Conservation (phyloP, 1,284 basidiomycete species). For the Apiotrichum sp. region DNA sequence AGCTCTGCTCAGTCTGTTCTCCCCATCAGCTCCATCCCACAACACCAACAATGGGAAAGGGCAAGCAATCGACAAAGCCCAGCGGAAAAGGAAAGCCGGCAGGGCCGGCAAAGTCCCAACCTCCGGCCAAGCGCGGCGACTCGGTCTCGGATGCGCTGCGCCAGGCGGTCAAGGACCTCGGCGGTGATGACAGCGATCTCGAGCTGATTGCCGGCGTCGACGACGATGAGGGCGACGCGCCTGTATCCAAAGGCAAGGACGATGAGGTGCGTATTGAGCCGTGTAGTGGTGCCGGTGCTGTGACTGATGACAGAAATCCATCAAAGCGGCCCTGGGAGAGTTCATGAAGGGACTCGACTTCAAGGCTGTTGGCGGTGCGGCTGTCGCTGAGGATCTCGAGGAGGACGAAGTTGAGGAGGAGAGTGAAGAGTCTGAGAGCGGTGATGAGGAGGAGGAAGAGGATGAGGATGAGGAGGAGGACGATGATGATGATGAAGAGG, state of each 20-base stretch:
- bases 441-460: conserved; percentile 36
- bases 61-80: not conserved
- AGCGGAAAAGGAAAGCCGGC: not conserved
- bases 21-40: not conserved
- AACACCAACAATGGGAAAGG: conserved; percentile 13
- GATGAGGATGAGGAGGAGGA: conserved; percentile 32
- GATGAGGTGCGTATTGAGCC: conserved; percentile 32
- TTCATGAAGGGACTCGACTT: conserved; percentile 58
- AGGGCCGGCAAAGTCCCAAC: not conserved
- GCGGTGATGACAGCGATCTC: conserved; percentile 54
- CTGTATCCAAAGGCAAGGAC: conserved; percentile 13
- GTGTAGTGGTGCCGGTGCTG: not conserved
- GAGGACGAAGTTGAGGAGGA: conserved; percentile 24
- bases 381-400: conserved; percentile 27
- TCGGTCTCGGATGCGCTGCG: conserved; percentile 34
- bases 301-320: conserved; percentile 39
- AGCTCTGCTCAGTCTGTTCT: not conserved
- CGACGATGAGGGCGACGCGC: conserved; percentile 42
- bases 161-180: conserved; percentile 50
- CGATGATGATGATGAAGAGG: conserved; percentile 18
- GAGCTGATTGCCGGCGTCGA: conserved; percentile 51
- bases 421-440: conserved; percentile 31
- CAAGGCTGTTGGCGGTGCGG: conserved; percentile 19
- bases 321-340: conserved; percentile 56
- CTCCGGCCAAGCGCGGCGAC: not conserved